phyloP scores from a whole-genome alignment of 495 filamentous ascomycete genomes.

The Lophiotrema nucula region DNA sequence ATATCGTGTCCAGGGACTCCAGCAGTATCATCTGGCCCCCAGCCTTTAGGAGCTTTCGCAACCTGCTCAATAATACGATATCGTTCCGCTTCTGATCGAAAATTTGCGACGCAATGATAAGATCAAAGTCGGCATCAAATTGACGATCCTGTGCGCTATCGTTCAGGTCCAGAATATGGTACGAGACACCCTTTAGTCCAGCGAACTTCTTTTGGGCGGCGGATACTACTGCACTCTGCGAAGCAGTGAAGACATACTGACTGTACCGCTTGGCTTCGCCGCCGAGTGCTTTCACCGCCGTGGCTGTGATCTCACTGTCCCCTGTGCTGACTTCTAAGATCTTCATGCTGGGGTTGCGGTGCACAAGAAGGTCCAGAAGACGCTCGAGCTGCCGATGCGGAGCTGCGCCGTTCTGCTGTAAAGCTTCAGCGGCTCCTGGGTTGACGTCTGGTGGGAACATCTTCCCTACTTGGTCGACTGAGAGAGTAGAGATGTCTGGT shows the following conservation, averaged over 20 bases:
- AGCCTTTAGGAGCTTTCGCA: not conserved
- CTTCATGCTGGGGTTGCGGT: not conserved
- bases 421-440: not conserved
- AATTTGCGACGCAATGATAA: not conserved
- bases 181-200: not conserved
- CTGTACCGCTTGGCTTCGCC: not conserved
- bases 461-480: not conserved
- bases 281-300: not conserved
- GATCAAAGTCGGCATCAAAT: not conserved
- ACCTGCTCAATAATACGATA: not conserved
- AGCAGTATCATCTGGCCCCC: not conserved
- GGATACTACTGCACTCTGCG: not conserved
- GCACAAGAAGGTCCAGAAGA: not conserved
- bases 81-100: not conserved
- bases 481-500: conserved; percentile 27
- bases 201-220: not conserved
- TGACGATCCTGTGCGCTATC: not conserved
- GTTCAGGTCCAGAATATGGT: not conserved
- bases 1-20: not conserved
- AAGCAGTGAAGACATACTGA: not conserved
- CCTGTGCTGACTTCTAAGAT: conserved; percentile 1
- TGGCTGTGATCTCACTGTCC: not conserved
- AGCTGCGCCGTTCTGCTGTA: no score
- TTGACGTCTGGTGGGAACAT: conserved; percentile 6
- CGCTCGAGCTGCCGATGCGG: not conserved